A percentile compares a stretch with the other conserved stretches of the same genome.
Evolutionary conservation across 164 flowering plant genomes (phyloP).

Genomic region (Chimonanthus salicifolius): DNA sequence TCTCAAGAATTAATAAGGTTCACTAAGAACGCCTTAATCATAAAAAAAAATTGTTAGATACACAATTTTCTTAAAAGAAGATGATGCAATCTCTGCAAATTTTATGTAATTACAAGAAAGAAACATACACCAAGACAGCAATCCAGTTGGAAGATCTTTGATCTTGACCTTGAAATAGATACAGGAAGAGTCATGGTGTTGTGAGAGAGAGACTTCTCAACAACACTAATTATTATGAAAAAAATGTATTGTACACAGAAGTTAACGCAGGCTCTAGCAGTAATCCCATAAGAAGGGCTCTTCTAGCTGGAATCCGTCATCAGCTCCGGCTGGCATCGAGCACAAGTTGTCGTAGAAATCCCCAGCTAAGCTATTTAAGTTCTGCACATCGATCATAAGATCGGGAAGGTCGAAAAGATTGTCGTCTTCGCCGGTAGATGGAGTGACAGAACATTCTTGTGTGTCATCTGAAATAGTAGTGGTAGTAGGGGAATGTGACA

Average conservation of each 20-base stretch:
- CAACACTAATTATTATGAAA: too few species aligned
- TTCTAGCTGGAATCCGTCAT: conserved; percentile 11
- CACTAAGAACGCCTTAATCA: too few species aligned
- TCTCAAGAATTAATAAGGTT: too few species aligned
- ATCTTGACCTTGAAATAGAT: neutral
- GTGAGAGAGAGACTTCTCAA: neutral
- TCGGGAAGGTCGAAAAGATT: conserved; percentile 30
- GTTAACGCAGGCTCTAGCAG: neutral
- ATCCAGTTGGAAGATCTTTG: neutral
- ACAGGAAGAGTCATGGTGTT: neutral
- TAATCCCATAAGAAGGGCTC: neutral
- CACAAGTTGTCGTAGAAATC: conserved; percentile 1
- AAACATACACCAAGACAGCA: neutral
- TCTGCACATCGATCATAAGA: conserved; percentile 16
- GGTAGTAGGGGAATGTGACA: conserved; percentile 12
- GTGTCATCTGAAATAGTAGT: conserved; percentile 5
- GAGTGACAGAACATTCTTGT: conserved; percentile 5
- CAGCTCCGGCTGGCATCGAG: conserved; percentile 9
- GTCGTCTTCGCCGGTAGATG: neutral
- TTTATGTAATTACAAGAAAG: neutral
- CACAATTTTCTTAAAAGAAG: too few species aligned
- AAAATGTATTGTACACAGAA: neutral
- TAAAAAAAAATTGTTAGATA: too few species aligned
- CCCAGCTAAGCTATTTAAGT: conserved; percentile 6
- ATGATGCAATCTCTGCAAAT: neutral